Evolutionary conservation across 2,329 filamentous ascomycete species (phyloP).

Genomic region (Trichoderma koningiopsis): DNA sequence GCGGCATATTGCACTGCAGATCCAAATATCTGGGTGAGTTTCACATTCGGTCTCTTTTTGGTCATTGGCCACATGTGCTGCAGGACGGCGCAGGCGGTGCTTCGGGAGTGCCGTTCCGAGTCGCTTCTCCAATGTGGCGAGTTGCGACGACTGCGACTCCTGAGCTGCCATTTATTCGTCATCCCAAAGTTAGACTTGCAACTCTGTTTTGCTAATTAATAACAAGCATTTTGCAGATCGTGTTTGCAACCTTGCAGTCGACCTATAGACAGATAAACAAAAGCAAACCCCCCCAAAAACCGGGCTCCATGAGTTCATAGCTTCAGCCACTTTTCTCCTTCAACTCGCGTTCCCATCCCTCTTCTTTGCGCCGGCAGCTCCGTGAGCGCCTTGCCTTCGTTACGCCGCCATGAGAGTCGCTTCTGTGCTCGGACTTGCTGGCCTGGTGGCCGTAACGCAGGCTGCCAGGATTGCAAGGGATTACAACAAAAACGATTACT

Average conservation of each 20-base stretch:
- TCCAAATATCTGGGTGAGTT: conserved; percentile 1
- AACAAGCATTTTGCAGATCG: not conserved
- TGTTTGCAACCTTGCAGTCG: not conserved
- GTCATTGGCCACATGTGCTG: not conserved
- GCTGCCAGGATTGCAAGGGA: conserved; percentile 62
- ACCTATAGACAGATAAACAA: not conserved
- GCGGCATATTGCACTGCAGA: not conserved
- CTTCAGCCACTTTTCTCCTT: not conserved
- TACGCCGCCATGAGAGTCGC: conserved; percentile 51
- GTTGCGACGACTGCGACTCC: conserved; percentile 3
- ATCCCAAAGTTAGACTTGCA: not conserved
- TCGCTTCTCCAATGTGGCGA: conserved; percentile 15
- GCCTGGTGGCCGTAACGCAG: conserved; percentile 53
- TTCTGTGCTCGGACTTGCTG: conserved; percentile 55
- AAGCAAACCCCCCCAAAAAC: not conserved
- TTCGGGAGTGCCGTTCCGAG: conserved; percentile 1
- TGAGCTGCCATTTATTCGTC: conserved; percentile 4
- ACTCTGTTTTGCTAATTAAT: not conserved
- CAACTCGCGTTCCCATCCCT: conserved; percentile 16
- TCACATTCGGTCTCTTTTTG: not conserved
- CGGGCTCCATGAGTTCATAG: conserved; percentile 22
- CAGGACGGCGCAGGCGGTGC: not conserved
- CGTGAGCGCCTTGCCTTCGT: not conserved
- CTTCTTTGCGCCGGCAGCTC: conserved; percentile 21
- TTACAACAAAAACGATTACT: conserved; percentile 85